Evolutionary conservation across 371 early-diverging fungal genomes (phyloP), one percentile per base, ranked within the genome.

Genomic region (Furculomyces boomerangus): DNA sequence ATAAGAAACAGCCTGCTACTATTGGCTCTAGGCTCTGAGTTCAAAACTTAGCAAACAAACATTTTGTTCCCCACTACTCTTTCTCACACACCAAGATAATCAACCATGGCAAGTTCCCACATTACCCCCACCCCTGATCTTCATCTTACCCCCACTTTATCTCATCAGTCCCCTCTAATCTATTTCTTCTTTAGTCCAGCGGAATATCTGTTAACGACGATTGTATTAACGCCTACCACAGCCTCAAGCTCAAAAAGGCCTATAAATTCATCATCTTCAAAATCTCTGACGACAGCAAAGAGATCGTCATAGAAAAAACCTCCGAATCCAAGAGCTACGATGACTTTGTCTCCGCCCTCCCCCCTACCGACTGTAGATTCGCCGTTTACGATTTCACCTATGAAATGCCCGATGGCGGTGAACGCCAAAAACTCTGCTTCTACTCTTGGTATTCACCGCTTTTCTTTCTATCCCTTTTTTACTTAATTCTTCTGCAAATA

Each of bases 381-480:
- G 87, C 82, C 55, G 81, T 90, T 30, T 90, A 76, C 63, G 90
- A 91, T 67, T 80, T 90, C 59, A 77, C 80, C 26, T 90, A 74
- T 61, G 74, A 76, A 53, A 77, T 75, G 57, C 32, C 65, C 3
- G 80, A 68, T 28, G 88, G 76, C 20, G 87, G 83, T 51, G 45
- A 57, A 50, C 74, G 88, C 66, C 81, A 72, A 77, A 90, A 88
- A 77, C 67, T 85, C 45, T 56, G 75, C 57, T 85, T 85, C 60
- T 67, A 57, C 59, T 32, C 70, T 50, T 85, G 86, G 84, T 77
- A 26, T 20, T 30, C 39, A 50, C 26, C 10, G 14, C 39, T 22
- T 29, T 22, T 13, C 51, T 14, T 18, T 26, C 49, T 16, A 20
- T 0, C 5, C 24, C 20, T 13, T 35, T 22, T 29, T n/a, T 29